A percentile compares a stretch with the other conserved stretches of the same genome.
These are phyloP conservation scores for Fusarium nurragi DNA, from an alignment of 2,329 filamentous ascomycete genomes.

Conservation along the genomic window DNA sequence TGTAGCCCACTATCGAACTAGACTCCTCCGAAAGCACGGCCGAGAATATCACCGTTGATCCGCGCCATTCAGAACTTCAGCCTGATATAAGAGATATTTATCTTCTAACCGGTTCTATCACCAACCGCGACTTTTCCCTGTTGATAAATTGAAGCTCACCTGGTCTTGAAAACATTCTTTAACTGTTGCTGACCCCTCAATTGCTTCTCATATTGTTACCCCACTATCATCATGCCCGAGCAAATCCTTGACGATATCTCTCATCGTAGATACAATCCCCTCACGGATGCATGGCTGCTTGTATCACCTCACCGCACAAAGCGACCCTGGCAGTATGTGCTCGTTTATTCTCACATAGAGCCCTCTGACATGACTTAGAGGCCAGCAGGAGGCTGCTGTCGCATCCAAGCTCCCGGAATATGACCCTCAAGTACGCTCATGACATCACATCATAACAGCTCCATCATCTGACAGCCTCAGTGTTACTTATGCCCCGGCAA, in stretches of 20 bases:
- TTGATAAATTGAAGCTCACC: slow-evolving; percentile 13
- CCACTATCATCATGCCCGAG: slow-evolving; percentile 68
- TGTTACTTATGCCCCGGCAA: slow-evolving; percentile 97
- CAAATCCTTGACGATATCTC: slow-evolving; percentile 93
- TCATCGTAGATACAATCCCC: slow-evolving; percentile 90
- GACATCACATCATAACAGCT: slow-evolving; percentile 4
- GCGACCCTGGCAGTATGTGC: slow-evolving; percentile 92
- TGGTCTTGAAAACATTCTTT: background rate
- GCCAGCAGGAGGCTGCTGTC: slow-evolving; percentile 78
- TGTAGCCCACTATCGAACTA: slow-evolving; percentile 22
- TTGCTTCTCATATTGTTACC: slow-evolving; percentile 22
- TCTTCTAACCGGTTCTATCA: slow-evolving; percentile 2
- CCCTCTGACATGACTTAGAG: slow-evolving; percentile 59
- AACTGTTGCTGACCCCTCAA: background rate
- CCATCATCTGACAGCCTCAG: slow-evolving; percentile 51
- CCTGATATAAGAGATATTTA: slow-evolving; percentile 21
- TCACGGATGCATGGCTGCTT: slow-evolving; percentile 89
- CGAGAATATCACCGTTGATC: slow-evolving; percentile 39
- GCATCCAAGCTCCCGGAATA: slow-evolving; percentile 78
- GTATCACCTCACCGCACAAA: slow-evolving; percentile 97
- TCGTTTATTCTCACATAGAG: background rate
- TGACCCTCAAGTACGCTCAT: slow-evolving; percentile 70
- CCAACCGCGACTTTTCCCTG: background rate
- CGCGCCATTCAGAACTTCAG: slow-evolving; percentile 35
- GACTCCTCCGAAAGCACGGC: slow-evolving; percentile 40